Evolutionary conservation across 495 filamentous ascomycete genomes (phyloP).

Genomic region (Hyaloscypha variabilis): DNA sequence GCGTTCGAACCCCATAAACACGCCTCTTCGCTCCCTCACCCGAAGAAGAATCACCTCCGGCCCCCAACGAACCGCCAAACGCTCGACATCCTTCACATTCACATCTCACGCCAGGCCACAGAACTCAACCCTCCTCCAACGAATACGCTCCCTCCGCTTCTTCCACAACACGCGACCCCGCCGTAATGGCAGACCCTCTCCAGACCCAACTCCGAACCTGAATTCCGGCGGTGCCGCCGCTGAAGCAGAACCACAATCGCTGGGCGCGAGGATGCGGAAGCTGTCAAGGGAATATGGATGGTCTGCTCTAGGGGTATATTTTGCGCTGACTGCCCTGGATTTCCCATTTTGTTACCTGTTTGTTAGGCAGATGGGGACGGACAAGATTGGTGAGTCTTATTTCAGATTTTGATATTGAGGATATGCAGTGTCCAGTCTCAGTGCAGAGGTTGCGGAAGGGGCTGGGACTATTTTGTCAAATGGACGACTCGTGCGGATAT

Average conservation of each 20-base stretch:
- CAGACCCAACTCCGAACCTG: constrained; percentile 6
- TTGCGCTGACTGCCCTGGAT: constrained; percentile 79
- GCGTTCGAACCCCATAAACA: background rate
- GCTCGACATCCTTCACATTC: constrained; percentile 26
- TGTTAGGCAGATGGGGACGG: constrained; percentile 79
- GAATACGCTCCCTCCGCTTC: constrained; percentile 24
- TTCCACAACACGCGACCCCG: constrained; percentile 27
- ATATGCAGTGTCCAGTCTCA: background rate
- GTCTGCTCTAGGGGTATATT: constrained; percentile 89
- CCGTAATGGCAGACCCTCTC: constrained; percentile 16
- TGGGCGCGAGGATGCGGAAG: constrained; percentile 73
- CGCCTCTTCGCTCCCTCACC: constrained; percentile 9
- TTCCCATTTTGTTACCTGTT: constrained; percentile 94
- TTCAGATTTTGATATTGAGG: constrained; percentile 2
- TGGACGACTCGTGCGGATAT: background rate
- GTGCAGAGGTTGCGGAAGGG: background rate
- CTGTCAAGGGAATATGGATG: constrained; percentile 95
- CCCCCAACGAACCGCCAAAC: constrained; percentile 3
- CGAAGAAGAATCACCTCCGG: constrained; percentile 14
- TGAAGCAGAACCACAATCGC: constrained; percentile 48
- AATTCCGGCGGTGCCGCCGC: constrained; percentile 1
- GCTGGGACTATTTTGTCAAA: background rate
- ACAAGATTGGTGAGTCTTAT: constrained; percentile 68
- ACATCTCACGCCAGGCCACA: constrained; percentile 20
- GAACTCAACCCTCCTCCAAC: constrained; percentile 17